Conservation (phyloP, 768 basidiomycete species). For the Fomitopsis pulvina region DNA sequence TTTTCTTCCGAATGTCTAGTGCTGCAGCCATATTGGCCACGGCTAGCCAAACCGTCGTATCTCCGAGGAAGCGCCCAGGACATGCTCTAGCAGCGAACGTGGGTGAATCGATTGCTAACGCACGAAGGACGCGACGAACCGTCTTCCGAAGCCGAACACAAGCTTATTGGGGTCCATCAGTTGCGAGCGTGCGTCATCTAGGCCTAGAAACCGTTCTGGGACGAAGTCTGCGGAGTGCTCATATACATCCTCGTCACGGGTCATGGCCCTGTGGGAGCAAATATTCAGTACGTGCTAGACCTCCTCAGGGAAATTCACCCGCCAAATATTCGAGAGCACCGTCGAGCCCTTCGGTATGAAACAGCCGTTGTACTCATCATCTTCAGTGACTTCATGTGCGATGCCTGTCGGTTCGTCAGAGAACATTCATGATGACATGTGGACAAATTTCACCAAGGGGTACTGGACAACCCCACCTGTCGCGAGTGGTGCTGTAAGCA, state of each 20-base stretch:
- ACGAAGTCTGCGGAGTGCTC: conserved; percentile 38
- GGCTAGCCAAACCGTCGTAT: conserved; percentile 38
- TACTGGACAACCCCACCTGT: conserved; percentile 13
- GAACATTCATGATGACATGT: no score
- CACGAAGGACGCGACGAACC: conserved; percentile 13
- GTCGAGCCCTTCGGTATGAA: conserved; percentile 6
- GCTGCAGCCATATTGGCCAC: conserved; percentile 38
- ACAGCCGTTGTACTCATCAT: conserved; percentile 9
- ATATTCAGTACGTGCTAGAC: no score
- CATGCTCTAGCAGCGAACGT: conserved; percentile 40
- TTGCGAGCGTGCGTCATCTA: conserved; percentile 24
- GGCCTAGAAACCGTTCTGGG: conserved; percentile 43
- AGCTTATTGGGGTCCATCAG: conserved; percentile 36
- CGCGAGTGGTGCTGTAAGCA: background rate
- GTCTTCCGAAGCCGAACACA: conserved; percentile 52
- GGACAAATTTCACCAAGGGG: conserved; percentile 13
- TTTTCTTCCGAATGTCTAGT: conserved; percentile 36
- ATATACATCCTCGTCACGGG: conserved; percentile 25
- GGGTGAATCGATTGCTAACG: background rate
- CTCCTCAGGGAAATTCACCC: no score
- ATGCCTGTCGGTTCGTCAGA: background rate
- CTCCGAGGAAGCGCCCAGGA: conserved; percentile 46
- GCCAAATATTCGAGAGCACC: conserved; percentile 10
- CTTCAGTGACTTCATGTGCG: conserved; percentile 1
- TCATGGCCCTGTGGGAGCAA: conserved; percentile 28